Evolutionary conservation across 768 basidiomycete genomes (phyloP), one percentile per base, ranked within the genome.

Genomic region (Gloeopeniophorella convolvens): DNA sequence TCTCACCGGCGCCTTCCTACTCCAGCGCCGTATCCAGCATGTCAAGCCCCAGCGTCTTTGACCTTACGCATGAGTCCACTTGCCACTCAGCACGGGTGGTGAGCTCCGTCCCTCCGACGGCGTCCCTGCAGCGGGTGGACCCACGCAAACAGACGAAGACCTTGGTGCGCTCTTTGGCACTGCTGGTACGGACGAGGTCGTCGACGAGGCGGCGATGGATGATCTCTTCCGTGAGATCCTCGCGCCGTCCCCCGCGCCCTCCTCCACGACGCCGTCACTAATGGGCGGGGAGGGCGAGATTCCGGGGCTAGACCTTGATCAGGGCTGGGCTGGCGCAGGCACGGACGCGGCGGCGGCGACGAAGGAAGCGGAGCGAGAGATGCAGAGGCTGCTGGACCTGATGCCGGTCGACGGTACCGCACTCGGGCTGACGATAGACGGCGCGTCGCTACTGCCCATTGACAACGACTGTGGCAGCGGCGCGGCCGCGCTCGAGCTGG

Each of bases 61-160:
- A 63, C 15, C 46, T 54, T 58, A 66, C 68, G 54, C 65, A 66
- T 65, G 74, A 83, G 65, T 69, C 85, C 82, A 86, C 89, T 92
- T 82, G 89, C 89, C 89, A 92, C 83, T 84, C 86, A 85, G 89
- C 89, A 92, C 89, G 89, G 89, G 85, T 92, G 89, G 89, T 79
- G 89, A 82, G 77, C 80, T 77, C 76, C 73, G 75, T 68, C 70
- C 69, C 69, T 66, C 63, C 75, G 62, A 70, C 76, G 75, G 75
- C 80, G 83, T 74, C 89, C 89, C 86, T 83, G 89, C 89, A 92
- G 89, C 89, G 89, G 89, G 89, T 87, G 85, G 83, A 71, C 70
- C 66, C 63, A 58, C 59, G 54, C 66, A 61, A 52, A 56, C 65
- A 53, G 47, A 60, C 63, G 54, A 45, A 37, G 49, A 49, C 24